Percentiles rank a stretch among this genome's conserved stretches.
Conservation (phyloP, 2,329 filamentous ascomycete species). For the Neophaeococcomyces aloes region DNA sequence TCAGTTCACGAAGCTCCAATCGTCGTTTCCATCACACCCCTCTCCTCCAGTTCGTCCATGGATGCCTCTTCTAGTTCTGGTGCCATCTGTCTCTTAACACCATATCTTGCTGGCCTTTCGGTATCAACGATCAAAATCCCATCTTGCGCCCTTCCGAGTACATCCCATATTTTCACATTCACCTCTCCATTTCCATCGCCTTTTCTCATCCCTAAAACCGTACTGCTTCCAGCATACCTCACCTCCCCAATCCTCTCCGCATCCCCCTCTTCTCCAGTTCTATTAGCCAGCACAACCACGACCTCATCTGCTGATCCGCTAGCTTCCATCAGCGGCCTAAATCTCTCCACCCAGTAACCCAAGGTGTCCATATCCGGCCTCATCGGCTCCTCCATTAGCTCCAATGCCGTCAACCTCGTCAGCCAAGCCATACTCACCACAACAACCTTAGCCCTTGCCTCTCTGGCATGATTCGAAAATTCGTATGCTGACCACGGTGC, state of each 20-base stretch:
- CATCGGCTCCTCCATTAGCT: conserved; percentile 34
- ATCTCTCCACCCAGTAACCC: conserved; percentile 52
- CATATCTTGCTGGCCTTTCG: conserved; percentile 24
- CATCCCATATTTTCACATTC: conserved; percentile 37
- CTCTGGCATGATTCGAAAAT: conserved; percentile 46
- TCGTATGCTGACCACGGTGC: conserved; percentile 50
- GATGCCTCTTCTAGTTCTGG: neutral
- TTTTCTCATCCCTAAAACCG: conserved; percentile 30
- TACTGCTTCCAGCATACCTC: conserved; percentile 40
- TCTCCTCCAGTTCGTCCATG: neutral
- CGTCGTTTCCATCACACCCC: neutral
- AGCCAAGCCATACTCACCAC: conserved; percentile 57
- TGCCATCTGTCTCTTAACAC: conserved; percentile 5
- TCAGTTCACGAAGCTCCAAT: too few species aligned
- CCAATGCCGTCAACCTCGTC: conserved; percentile 39
- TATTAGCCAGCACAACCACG: conserved; percentile 39
- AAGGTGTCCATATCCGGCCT: conserved; percentile 50
- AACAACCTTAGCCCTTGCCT: conserved; percentile 40
- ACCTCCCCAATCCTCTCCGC: conserved; percentile 30
- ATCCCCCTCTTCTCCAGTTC: conserved; percentile 32
- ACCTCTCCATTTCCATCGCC: conserved; percentile 21
- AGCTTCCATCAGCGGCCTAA: conserved; percentile 39
- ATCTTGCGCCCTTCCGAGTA: conserved; percentile 35
- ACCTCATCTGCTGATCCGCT: conserved; percentile 25
- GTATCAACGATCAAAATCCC: conserved; percentile 40